Evolutionary conservation across 805 yeast species (phyloP).

Genomic region (Metschnikowia kofuensis): DNA sequence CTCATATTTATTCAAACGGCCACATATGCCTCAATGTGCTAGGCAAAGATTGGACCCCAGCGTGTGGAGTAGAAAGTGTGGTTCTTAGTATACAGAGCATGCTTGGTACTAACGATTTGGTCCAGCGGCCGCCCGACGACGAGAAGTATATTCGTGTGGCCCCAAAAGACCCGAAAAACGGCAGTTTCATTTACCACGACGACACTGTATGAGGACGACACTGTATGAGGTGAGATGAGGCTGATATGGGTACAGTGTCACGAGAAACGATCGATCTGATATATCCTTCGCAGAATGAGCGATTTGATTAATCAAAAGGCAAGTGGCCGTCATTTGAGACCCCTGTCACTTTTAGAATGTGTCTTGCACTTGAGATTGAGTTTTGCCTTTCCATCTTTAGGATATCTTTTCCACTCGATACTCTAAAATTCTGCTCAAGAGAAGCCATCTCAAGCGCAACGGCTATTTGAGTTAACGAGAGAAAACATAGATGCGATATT

Average conservation of each 20-base stretch:
- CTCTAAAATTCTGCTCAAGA: too few relatives aligned
- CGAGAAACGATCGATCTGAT: too few relatives aligned
- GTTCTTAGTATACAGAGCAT: slow-evolving; percentile 63
- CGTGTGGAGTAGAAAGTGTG: slow-evolving; percentile 48
- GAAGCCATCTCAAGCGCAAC: too few relatives aligned
- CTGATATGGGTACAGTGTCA: too few relatives aligned
- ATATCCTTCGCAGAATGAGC: background rate
- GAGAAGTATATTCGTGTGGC: slow-evolving; percentile 47
- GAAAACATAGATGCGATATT: too few relatives aligned
- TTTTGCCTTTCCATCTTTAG: too few relatives aligned
- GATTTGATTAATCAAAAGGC: background rate
- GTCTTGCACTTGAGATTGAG: background rate
- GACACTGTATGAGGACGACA: slow-evolving; percentile 48
- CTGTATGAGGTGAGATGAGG: slow-evolving; percentile 26
- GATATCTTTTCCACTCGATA: too few relatives aligned
- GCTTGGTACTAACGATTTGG: slow-evolving; percentile 47
- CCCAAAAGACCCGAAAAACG: slow-evolving; percentile 53
- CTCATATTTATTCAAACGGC: slow-evolving; percentile 73
- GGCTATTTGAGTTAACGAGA: too few relatives aligned
- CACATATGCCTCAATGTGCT: slow-evolving; percentile 71
- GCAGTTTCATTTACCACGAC: slow-evolving; percentile 57
- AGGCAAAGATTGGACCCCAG: slow-evolving; percentile 68
- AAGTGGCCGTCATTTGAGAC: too few relatives aligned
- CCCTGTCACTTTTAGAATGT: background rate
- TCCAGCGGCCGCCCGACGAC: slow-evolving; percentile 60